phyloP scores from a whole-genome alignment of 768 basidiomycete species.

The Podaxis sp. region DNA sequence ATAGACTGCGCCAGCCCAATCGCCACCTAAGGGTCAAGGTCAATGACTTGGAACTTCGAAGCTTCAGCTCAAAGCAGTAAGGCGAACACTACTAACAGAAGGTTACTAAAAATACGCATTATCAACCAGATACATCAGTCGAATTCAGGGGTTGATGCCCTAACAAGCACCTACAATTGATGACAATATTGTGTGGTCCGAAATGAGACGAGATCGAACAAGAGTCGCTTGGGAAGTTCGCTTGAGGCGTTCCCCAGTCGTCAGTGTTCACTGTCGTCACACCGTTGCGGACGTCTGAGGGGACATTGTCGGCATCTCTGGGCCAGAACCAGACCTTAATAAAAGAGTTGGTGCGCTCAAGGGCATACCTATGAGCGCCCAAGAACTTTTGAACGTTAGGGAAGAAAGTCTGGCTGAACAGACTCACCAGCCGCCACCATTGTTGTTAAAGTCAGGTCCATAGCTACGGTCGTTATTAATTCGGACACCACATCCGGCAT shows the following conservation, averaged over 20 bases:
- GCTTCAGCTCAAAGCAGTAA: neutral
- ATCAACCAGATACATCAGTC: neutral
- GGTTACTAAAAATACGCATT: conserved; percentile 31
- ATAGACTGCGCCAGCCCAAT: conserved; percentile 16
- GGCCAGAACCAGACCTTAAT: conserved; percentile 70
- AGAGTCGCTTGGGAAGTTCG: conserved; percentile 51
- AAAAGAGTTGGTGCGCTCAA: conserved; percentile 46
- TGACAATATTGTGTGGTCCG: conserved; percentile 53
- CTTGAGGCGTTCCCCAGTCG: conserved; percentile 51
- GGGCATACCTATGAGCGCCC: conserved; percentile 40
- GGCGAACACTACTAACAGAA: conserved; percentile 43
- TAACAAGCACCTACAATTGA: conserved; percentile 37
- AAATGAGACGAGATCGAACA: conserved; percentile 57
- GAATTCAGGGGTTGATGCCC: neutral
- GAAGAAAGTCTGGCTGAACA: neutral
- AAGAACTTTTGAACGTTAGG: conserved; percentile 5
- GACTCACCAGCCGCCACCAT: conserved; percentile 59
- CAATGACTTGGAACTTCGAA: conserved; percentile 7
- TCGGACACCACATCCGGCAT: conserved; percentile 51
- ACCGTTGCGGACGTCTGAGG: conserved; percentile 36
- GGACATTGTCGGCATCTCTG: conserved; percentile 37
- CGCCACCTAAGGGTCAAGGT: conserved; percentile 10
- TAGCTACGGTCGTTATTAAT: conserved; percentile 36
- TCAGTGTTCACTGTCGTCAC: conserved; percentile 32
- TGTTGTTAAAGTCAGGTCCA: conserved; percentile 53